Evolutionary conservation across 352 stramenopile species (phyloP), one percentile per base, ranked within the genome.

Genomic region (Phytopythium oedochilum): DNA sequence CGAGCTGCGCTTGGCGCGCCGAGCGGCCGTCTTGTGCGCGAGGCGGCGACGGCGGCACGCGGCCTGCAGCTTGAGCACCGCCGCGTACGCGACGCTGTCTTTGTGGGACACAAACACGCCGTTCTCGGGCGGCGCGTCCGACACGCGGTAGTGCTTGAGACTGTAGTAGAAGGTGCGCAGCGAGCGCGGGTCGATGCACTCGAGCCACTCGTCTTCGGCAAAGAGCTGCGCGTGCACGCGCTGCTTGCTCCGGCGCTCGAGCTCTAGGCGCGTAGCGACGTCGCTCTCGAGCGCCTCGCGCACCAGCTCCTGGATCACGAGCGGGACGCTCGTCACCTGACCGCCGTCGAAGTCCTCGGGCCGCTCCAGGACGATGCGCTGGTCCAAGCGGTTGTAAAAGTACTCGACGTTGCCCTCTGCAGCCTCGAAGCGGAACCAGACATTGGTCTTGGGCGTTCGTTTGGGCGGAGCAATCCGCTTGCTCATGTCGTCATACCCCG

Each of bases 131-230:
- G 68, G 68, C 23, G 47, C 59, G 14, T 61, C 54, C 25, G 70
- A 70, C 23, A 86, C 39, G 23, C 69, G 68, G 59, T 77, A 83
- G 61, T 83, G 65, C 49, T 63, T 59, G 31, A 88, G 57, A 57
- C 75, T 88, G 64, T 90, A 90, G 63, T 88, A 90, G 63, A 74
- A 88, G 10, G 51, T 64, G n/a, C 63, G 61, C 48, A 71, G 58
- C 22, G 73, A 74, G 45, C 55, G 59, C 8, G 46, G 44, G 45
- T 90, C 72, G 5, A 75, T 31, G 61, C 76, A 90, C 44, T 90
- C 70, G 43, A 90, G 61, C 79, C 79, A 90, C 49, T 84, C 60
- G 29, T 90, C 78, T 48, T 88, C 75, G 1, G 75, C 75, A 3
- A 88, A 63, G 15, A 84, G 62, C 45, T 73, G 40, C 0, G 71